A percentile compares a stretch with the other conserved stretches of the same genome.
These are phyloP conservation scores for Lecanicillium sp. DNA, from an alignment of 2,329 filamentous ascomycete species.

Conservation along the genomic window DNA sequence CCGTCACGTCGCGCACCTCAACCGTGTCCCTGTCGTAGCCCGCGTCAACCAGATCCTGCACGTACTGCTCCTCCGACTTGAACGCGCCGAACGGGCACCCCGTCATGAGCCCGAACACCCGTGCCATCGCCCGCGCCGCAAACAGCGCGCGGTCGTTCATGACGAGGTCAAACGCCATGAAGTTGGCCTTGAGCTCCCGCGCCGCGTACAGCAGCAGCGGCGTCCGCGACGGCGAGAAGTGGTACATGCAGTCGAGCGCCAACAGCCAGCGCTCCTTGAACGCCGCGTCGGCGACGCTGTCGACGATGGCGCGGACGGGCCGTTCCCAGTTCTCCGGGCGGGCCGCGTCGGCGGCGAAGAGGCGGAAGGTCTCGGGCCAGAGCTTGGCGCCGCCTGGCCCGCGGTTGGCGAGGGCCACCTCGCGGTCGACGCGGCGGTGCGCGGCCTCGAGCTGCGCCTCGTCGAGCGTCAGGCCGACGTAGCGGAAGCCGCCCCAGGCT, in stretches of 20 bases:
- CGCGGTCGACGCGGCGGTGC: conserved; percentile 24
- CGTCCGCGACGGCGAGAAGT: conserved; percentile 47
- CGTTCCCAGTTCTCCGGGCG: conserved; percentile 37
- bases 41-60: conserved; percentile 35
- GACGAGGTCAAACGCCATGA: conserved; percentile 52
- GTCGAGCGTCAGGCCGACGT: conserved; percentile 49
- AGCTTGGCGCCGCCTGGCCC: not conserved
- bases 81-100: conserved; percentile 45
- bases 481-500: conserved; percentile 30
- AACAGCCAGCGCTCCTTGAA: conserved; percentile 42
- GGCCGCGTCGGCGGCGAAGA: conserved; percentile 46
- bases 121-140: conserved; percentile 28
- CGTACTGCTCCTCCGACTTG: conserved; percentile 39
- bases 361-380: conserved; percentile 22
- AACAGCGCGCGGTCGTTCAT: conserved; percentile 27
- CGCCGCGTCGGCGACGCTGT: conserved; percentile 20
- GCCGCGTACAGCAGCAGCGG: conserved; percentile 38
- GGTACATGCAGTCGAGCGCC: conserved; percentile 51
- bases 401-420: conserved; percentile 15
- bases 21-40: conserved; percentile 41
- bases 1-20: conserved; percentile 43
- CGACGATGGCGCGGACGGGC: conserved; percentile 21
- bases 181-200: conserved; percentile 36
- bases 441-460: conserved; percentile 36
- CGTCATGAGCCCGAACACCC: conserved; percentile 39